Percentiles rank a stretch among this genome's conserved stretches.
Conservation (phyloP, 2,329 filamentous ascomycete species). For the Trichoderma cornu-damae region DNA sequence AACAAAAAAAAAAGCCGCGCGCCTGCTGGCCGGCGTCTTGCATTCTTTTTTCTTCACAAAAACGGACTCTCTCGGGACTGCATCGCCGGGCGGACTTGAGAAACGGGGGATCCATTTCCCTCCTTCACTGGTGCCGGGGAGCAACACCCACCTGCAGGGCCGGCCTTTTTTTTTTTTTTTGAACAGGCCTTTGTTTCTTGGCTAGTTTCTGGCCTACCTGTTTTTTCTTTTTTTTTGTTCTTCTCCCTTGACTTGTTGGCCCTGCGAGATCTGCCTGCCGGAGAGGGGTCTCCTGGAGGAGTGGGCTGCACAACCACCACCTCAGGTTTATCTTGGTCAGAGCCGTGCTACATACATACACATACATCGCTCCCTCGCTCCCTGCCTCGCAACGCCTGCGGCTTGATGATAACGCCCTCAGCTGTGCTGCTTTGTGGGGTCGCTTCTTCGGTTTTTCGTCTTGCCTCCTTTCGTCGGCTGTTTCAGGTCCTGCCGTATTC, state of each 20-base stretch:
- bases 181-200: constrained; percentile 1
- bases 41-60: constrained; percentile 8
- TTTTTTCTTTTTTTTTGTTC: constrained; percentile 4
- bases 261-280: constrained; percentile 11
- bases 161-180: not conserved
- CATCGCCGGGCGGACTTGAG: not conserved
- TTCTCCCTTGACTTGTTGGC: not conserved
- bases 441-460: not conserved
- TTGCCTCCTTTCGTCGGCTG: not conserved
- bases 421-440: not conserved
- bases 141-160: not conserved
- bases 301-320: constrained; percentile 16
- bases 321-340: constrained; percentile 13
- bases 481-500: not conserved
- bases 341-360: constrained; percentile 12
- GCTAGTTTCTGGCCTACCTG: constrained; percentile 5
- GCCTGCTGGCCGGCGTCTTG: constrained; percentile 12
- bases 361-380: not conserved
- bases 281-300: constrained; percentile 10
- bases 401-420: not conserved
- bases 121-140: constrained; percentile 9
- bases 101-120: constrained; percentile 3
- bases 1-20: constrained; percentile 18
- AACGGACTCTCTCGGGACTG: constrained; percentile 6
- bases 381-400: not conserved